Evolutionary conservation across 345 rosid genomes (phyloP).

Genomic region (Populus simonii): DNA sequence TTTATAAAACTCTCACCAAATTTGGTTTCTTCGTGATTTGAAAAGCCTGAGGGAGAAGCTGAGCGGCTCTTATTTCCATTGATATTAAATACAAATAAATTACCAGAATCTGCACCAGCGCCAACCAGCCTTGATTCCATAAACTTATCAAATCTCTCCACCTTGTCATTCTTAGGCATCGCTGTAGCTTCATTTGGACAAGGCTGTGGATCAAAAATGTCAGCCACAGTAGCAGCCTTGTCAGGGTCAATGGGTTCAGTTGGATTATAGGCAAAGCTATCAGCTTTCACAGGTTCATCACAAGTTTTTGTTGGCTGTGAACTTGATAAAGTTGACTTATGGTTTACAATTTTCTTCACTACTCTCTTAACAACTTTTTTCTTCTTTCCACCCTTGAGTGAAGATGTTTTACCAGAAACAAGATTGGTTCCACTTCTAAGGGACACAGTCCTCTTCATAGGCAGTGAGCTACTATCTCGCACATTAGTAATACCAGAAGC

Average conservation of each 20-base stretch:
- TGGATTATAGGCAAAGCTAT: constrained; percentile 10
- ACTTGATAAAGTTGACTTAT: constrained; percentile 16
- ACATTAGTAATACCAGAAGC: constrained; percentile 21
- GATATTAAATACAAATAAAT: constrained; percentile 10
- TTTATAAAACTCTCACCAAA: constrained; percentile 23
- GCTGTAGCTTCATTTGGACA: constrained; percentile 22
- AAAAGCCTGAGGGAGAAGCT: constrained; percentile 28
- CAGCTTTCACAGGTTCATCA: constrained; percentile 21
- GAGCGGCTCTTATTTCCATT: constrained; percentile 33
- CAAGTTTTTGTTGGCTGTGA: constrained; percentile 20
- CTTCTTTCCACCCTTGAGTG: constrained; percentile 46
- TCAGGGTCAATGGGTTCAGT: constrained; percentile 19
- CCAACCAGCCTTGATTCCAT: constrained; percentile 25
- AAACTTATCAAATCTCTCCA: constrained; percentile 25
- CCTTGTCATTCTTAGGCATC: constrained; percentile 25
- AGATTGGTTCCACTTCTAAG: constrained; percentile 33
- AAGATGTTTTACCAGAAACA: constrained; percentile 29
- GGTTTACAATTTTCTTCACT: constrained; percentile 32
- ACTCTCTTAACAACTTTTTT: constrained; percentile 47
- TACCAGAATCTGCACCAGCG: constrained; percentile 12
- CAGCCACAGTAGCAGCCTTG: constrained; percentile 24
- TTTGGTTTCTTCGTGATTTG: constrained; percentile 33
- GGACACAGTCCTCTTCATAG: constrained; percentile 26
- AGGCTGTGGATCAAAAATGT: constrained; percentile 24
- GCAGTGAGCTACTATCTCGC: constrained; percentile 16